These are phyloP conservation scores for Aspergillus versicolor DNA, from an alignment of 2,329 filamentous ascomycete species.

Conservation along the genomic window DNA sequence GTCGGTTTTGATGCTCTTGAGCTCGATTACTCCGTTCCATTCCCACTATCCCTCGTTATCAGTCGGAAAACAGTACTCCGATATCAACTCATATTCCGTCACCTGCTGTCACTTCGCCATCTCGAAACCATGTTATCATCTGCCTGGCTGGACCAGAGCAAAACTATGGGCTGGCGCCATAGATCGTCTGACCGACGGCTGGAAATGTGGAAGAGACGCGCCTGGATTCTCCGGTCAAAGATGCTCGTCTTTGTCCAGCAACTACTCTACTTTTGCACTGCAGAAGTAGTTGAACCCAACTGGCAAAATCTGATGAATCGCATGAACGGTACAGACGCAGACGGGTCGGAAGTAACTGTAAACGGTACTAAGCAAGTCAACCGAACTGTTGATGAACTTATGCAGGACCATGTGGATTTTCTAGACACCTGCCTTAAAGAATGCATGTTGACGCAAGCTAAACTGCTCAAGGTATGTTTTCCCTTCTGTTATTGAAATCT, in stretches of 20 bases:
- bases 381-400: slow-evolving; percentile 90
- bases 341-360: slow-evolving; percentile 36
- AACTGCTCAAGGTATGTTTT: slow-evolving; percentile 72
- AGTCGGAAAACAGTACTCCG: slow-evolving; percentile 95
- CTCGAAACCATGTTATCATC: slow-evolving; percentile 82
- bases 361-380: slow-evolving; percentile 53
- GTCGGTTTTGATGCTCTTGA: slow-evolving; percentile 89
- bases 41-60: slow-evolving; percentile 92
- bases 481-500: neutral
- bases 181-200: slow-evolving; percentile 70
- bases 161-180: slow-evolving; percentile 78
- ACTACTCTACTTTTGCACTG: slow-evolving; percentile 92
- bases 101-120: slow-evolving; percentile 84
- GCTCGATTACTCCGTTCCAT: slow-evolving; percentile 90
- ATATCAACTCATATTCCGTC: slow-evolving; percentile 94
- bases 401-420: slow-evolving; percentile 99
- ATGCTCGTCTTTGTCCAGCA: slow-evolving; percentile 99
- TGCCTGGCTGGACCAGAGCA: slow-evolving; percentile 88
- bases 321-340: slow-evolving; percentile 60
- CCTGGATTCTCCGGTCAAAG: slow-evolving; percentile 85
- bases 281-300: slow-evolving; percentile 96
- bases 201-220: slow-evolving; percentile 88
- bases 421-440: slow-evolving; percentile 96
- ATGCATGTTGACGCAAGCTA: slow-evolving; percentile 97
- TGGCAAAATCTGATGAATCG: slow-evolving; percentile 93